These are phyloP conservation scores for Tolypocladium paradoxum DNA, from an alignment of 2,329 filamentous ascomycete genomes.

Conservation along the genomic window DNA sequence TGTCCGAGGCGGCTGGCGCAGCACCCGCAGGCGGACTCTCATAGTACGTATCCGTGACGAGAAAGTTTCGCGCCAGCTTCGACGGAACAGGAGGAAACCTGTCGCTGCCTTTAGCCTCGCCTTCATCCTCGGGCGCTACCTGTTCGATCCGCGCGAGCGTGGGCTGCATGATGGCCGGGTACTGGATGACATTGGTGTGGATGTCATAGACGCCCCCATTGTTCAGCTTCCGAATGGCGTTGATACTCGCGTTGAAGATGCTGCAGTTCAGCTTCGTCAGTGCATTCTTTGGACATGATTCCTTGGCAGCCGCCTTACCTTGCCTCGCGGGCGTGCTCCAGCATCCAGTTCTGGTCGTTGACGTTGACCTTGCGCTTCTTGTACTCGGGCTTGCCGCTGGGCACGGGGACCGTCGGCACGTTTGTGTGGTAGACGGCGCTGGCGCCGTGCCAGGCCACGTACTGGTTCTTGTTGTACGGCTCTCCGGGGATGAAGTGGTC, in stretches of 20 bases:
- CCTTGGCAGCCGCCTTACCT: slow-evolving; percentile 44
- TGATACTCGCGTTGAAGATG: slow-evolving; percentile 71
- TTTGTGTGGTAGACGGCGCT: slow-evolving; percentile 90
- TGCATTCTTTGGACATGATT: slow-evolving; percentile 3
- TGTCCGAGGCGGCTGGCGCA: slow-evolving; percentile 32
- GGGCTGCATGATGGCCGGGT: slow-evolving; percentile 79
- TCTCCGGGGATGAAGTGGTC: slow-evolving; percentile 69
- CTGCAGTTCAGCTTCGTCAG: slow-evolving; percentile 31
- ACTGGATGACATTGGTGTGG: slow-evolving; percentile 87
- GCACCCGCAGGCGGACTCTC: slow-evolving; percentile 39
- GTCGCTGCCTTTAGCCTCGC: slow-evolving; percentile 13
- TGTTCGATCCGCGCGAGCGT: slow-evolving; percentile 77
- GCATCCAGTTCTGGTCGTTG: slow-evolving; percentile 92
- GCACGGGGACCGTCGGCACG: slow-evolving; percentile 63
- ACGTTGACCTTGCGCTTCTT: slow-evolving; percentile 82
- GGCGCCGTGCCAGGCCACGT: slow-evolving; percentile 96
- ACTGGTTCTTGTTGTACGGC: slow-evolving; percentile 97
- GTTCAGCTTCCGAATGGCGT: slow-evolving; percentile 56
- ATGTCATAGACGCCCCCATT: slow-evolving; percentile 78
- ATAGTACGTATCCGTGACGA: slow-evolving; percentile 43
- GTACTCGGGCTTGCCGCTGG: slow-evolving; percentile 63
- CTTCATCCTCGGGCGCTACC: slow-evolving; percentile 36
- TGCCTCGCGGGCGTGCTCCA: slow-evolving; percentile 84
- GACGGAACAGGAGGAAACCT: slow-evolving; percentile 37
- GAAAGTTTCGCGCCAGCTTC: slow-evolving; percentile 44